These are phyloP conservation scores for Komagataella pseudopastoris DNA, from an alignment of 805 yeast species.

Conservation along the genomic window DNA sequence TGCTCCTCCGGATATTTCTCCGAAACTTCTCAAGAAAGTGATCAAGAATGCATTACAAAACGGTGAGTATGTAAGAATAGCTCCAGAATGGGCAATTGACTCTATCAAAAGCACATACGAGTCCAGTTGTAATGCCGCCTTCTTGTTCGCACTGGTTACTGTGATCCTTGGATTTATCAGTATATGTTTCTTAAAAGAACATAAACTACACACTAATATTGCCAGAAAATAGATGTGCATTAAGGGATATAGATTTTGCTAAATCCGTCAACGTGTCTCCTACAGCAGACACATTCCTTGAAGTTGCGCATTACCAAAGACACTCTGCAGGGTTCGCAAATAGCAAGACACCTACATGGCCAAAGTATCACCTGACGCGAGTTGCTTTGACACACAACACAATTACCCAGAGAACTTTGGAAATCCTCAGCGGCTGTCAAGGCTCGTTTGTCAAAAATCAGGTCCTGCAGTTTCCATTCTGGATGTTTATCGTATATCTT, in stretches of 20 bases:
- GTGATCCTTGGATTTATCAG: constrained; percentile 25
- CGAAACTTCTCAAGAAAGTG: constrained; percentile 20
- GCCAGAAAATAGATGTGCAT: constrained; percentile 16
- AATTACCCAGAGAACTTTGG: constrained; percentile 26
- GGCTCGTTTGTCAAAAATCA: constrained; percentile 10
- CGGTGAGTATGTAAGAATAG: constrained; percentile 37
- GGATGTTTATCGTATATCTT: constrained; percentile 9
- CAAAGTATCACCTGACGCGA: constrained; percentile 70
- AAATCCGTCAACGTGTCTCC: constrained; percentile 57
- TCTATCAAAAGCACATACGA: constrained; percentile 39
- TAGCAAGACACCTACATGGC: constrained; percentile 87
- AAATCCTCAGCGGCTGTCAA: constrained; percentile 9
- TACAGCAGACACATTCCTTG: constrained; percentile 76
- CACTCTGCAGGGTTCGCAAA: constrained; percentile 75
- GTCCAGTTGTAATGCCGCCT: constrained; percentile 38
- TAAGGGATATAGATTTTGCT: constrained; percentile 47
- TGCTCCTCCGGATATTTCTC: neutral
- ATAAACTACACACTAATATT: constrained; percentile 39
- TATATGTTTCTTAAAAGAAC: constrained; percentile 40
- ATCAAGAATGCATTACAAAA: constrained; percentile 41
- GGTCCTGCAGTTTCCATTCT: constrained; percentile 11
- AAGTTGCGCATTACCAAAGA: constrained; percentile 61
- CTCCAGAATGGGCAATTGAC: constrained; percentile 37
- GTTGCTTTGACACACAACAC: constrained; percentile 74
- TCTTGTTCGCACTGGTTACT: constrained; percentile 25